Percentiles rank a stretch among this genome's conserved stretches.
Conservation (phyloP, 176 grass and related monocot species). For the Juncus effusus region DNA sequence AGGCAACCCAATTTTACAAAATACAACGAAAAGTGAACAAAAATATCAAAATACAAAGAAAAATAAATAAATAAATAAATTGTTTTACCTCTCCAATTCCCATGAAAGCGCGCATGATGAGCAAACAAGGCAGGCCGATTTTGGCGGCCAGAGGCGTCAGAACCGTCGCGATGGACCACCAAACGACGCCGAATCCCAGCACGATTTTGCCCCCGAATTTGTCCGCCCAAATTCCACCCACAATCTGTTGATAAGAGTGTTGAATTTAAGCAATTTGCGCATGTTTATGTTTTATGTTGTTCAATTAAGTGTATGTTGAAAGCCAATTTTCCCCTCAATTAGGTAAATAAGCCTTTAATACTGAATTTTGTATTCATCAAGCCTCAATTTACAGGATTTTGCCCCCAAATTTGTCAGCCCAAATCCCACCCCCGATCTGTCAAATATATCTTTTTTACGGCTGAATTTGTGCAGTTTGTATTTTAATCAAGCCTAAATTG, state of each 20-base stretch:
- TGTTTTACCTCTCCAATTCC: constrained; percentile 94
- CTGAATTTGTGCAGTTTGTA: no score
- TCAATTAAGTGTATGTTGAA: no score
- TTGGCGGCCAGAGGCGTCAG: constrained; percentile 89
- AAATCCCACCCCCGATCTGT: constrained; percentile 83
- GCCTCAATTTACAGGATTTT: constrained; percentile 37
- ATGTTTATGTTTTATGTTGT: no score
- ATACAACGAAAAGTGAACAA: neutral
- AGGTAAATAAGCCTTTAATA: no score
- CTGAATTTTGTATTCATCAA: no score
- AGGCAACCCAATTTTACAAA: constrained; percentile 67
- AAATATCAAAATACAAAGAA: neutral
- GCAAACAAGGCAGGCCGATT: constrained; percentile 77
- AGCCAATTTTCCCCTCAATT: no score
- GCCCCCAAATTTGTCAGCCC: constrained; percentile 84
- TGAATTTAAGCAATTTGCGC: no score
- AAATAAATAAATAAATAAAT: constrained; percentile 23
- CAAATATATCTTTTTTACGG: neutral
- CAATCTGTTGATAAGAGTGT: constrained; percentile 50
- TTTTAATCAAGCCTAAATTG: no score
- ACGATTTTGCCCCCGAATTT: constrained; percentile 86
- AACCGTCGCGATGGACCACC: constrained; percentile 94
- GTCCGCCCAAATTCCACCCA: constrained; percentile 95
- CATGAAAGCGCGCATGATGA: constrained; percentile 90
- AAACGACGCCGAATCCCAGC: constrained; percentile 84